These are phyloP conservation scores for Anacardium occidentale DNA, from an alignment of 345 rosid species.

Conservation along the genomic window DNA sequence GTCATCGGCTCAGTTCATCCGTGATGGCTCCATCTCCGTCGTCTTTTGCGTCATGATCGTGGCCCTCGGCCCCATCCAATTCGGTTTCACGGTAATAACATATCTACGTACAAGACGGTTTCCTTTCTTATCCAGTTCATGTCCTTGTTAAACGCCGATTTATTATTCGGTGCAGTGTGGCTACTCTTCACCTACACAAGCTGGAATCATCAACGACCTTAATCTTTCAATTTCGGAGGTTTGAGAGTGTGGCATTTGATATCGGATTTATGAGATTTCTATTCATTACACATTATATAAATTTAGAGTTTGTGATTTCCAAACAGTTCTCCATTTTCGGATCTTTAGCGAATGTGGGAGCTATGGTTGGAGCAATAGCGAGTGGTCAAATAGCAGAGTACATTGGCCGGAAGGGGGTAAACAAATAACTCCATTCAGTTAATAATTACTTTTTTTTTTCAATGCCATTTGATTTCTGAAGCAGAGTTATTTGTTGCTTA, in stretches of 20 bases:
- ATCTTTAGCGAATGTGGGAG: conserved; percentile 71
- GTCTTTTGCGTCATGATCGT: conserved; percentile 67
- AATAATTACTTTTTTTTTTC: no score
- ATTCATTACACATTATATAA: background rate
- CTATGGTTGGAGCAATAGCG: conserved; percentile 73
- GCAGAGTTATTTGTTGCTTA: background rate
- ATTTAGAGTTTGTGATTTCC: background rate
- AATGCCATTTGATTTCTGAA: no score
- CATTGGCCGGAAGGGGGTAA: conserved; percentile 79
- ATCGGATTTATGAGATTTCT: background rate
- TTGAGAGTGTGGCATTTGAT: background rate
- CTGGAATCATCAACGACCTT: conserved; percentile 50
- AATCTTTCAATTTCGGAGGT: conserved; percentile 61
- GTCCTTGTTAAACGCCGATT: background rate
- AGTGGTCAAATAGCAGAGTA: conserved; percentile 78
- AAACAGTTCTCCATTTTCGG: conserved; percentile 65
- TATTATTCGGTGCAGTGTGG: conserved; percentile 42
- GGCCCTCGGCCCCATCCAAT: conserved; percentile 72
- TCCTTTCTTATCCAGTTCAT: background rate
- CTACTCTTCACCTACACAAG: conserved; percentile 70
- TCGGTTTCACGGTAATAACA: conserved; percentile 59
- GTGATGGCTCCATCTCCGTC: conserved; percentile 69
- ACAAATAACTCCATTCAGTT: background rate
- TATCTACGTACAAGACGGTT: background rate
- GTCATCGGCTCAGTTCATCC: conserved; percentile 53